Evolutionary conservation across 331 rosid species (phyloP).

Genomic region (Malus hybrid): DNA sequence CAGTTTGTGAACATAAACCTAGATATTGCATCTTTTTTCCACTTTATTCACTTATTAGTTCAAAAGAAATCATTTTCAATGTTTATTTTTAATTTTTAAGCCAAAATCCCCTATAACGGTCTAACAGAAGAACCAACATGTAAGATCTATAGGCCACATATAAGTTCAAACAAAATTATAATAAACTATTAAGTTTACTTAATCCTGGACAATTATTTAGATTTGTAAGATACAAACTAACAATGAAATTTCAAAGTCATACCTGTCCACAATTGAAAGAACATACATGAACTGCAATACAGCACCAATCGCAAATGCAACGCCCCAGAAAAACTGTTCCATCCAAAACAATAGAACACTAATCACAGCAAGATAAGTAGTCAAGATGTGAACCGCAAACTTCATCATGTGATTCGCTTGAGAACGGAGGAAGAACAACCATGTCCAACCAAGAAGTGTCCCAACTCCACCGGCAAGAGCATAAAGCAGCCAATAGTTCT

Average conservation of each 20-base stretch:
- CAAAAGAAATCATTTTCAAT: neutral
- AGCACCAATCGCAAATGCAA: slow-evolving; percentile 73
- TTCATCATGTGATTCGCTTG: slow-evolving; percentile 73
- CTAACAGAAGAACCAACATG: neutral
- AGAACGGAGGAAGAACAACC: slow-evolving; percentile 78
- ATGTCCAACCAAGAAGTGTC: slow-evolving; percentile 69
- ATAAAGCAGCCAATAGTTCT: slow-evolving; percentile 82
- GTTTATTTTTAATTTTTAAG: neutral
- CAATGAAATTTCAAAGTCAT: slow-evolving; percentile 3
- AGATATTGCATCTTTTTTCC: neutral
- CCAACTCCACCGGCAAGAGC: slow-evolving; percentile 83
- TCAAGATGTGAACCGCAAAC: slow-evolving; percentile 84
- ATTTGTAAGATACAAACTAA: no score
- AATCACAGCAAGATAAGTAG: slow-evolving; percentile 86
- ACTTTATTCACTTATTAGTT: neutral
- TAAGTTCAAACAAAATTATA: neutral
- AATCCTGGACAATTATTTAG: no score
- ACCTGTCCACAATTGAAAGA: slow-evolving; percentile 85
- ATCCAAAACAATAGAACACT: slow-evolving; percentile 95
- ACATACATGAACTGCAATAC: slow-evolving; percentile 75
- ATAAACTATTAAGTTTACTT: no score
- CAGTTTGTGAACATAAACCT: neutral
- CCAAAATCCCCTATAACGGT: neutral
- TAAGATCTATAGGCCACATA: neutral
- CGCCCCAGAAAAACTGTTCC: slow-evolving; percentile 82